Evolutionary conservation across 106 monocot genomes (phyloP).

Genomic region (Acorus gramineus): DNA sequence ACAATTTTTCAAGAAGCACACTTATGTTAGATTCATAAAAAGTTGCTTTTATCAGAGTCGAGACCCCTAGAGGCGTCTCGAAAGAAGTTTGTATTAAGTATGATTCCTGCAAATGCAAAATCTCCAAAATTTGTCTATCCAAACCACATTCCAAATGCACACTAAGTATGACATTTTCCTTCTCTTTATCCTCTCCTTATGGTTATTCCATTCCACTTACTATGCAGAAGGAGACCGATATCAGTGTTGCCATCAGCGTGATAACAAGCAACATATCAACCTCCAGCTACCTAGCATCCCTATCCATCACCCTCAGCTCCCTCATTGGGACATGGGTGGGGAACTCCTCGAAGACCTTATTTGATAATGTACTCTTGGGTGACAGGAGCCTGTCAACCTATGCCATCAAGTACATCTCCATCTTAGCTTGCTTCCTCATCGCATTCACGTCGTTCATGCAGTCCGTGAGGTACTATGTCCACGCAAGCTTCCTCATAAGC

Average conservation of each 20-base stretch:
- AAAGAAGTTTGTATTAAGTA: too few species aligned
- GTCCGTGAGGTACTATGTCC: constrained; percentile 12
- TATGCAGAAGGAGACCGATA: too few species aligned
- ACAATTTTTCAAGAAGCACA: too few species aligned
- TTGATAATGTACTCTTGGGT: constrained; percentile 2
- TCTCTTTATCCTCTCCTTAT: too few species aligned
- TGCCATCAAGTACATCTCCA: constrained; percentile 17
- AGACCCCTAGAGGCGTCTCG: too few species aligned
- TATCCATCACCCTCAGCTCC: constrained; percentile 13
- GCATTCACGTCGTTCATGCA: constrained; percentile 23
- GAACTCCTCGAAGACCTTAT: constrained; percentile 1
- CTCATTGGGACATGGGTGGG: constrained; percentile 18
- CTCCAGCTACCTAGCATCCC: constrained; percentile 8
- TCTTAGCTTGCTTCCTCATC: constrained; percentile 12
- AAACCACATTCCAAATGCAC: too few species aligned
- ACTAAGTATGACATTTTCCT: too few species aligned
- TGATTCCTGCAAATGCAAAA: too few species aligned
- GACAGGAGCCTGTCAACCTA: constrained; percentile 7
- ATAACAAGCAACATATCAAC: constrained; percentile 11
- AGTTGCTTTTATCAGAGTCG: too few species aligned
- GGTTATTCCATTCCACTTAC: too few species aligned
- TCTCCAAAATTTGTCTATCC: too few species aligned
- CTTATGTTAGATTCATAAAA: too few species aligned
- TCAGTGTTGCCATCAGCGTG: neutral
- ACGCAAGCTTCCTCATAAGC: constrained; percentile 13